Conservation (phyloP, 1,139 yeast genomes). For the Yamadazyma blattariae region DNA sequence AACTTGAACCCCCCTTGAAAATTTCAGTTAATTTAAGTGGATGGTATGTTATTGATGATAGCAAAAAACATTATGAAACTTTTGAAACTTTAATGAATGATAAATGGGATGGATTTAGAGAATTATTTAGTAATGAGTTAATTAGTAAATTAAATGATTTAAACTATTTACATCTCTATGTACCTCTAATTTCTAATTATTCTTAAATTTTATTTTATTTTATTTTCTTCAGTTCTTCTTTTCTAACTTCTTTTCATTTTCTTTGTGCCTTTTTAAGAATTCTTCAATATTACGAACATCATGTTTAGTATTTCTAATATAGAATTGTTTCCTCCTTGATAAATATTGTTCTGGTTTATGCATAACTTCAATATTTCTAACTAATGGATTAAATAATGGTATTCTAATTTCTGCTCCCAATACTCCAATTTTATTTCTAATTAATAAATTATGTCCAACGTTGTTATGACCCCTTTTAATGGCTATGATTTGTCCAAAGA, state of each 20-base stretch:
- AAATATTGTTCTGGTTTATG: slow-evolving; percentile 70
- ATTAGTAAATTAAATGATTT: slow-evolving; percentile 17
- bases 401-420: slow-evolving; percentile 80
- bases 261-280: slow-evolving; percentile 24
- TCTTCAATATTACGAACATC: slow-evolving; percentile 79
- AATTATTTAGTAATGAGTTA: slow-evolving; percentile 28
- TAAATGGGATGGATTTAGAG: slow-evolving; percentile 29
- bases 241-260: too few relatives aligned
- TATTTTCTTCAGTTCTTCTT: not conserved
- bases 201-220: too few relatives aligned
- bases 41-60: slow-evolving; percentile 24
- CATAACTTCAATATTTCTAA: slow-evolving; percentile 70
- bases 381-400: slow-evolving; percentile 74
- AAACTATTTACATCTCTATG: slow-evolving; percentile 5
- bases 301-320: slow-evolving; percentile 76
- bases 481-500: slow-evolving; percentile 75
- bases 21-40: slow-evolving; percentile 32
- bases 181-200: too few relatives aligned
- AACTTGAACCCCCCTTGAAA: slow-evolving; percentile 15
- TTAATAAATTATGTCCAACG: slow-evolving; percentile 65
- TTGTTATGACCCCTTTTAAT: slow-evolving; percentile 60
- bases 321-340: slow-evolving; percentile 78
- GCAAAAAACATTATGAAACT: slow-evolving; percentile 31
- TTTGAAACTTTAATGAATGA: slow-evolving; percentile 45
- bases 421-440: slow-evolving; percentile 77